phyloP scores from a whole-genome alignment of 441 rosid genomes.

The Gossypium lobatum region DNA sequence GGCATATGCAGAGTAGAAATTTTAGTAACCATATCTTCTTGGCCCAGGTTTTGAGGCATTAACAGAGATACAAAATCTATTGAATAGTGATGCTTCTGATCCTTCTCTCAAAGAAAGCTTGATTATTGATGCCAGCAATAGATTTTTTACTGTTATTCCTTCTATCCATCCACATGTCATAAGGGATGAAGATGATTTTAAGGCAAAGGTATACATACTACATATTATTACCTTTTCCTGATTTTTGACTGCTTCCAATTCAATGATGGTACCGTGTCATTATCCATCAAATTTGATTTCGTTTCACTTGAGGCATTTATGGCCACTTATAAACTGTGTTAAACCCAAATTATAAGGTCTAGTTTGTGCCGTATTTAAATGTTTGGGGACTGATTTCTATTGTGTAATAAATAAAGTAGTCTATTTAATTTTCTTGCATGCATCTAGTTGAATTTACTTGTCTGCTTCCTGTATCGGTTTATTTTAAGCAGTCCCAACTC shows the following conservation, averaged over 20 bases:
- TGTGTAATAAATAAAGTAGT: background rate
- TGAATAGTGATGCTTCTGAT: conserved; percentile 38
- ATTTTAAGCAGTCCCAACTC: background rate
- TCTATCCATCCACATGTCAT: conserved; percentile 85
- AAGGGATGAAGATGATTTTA: conserved; percentile 80
- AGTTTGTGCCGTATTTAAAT: background rate
- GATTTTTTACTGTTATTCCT: conserved; percentile 90
- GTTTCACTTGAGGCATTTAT: background rate
- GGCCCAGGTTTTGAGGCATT: conserved; percentile 88
- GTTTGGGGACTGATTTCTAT: background rate
- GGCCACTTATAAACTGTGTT: background rate
- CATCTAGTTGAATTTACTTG: conserved; percentile 1
- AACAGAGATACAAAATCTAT: conserved; percentile 82
- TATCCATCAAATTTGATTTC: background rate
- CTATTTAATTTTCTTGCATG: background rate
- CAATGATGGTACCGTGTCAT: background rate
- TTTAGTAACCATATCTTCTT: conserved; percentile 5
- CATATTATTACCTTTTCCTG: conserved; percentile 8
- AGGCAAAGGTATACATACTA: conserved; percentile 62
- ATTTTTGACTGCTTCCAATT: conserved; percentile 5
- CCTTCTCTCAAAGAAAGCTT: conserved; percentile 64
- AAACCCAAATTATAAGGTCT: background rate
- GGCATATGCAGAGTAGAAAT: conserved; percentile 11
- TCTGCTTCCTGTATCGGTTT: background rate
- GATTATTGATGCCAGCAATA: conserved; percentile 88